These are phyloP conservation scores for Pyrenula massariospora DNA, from an alignment of 495 filamentous ascomycete genomes.

Conservation along the genomic window DNA sequence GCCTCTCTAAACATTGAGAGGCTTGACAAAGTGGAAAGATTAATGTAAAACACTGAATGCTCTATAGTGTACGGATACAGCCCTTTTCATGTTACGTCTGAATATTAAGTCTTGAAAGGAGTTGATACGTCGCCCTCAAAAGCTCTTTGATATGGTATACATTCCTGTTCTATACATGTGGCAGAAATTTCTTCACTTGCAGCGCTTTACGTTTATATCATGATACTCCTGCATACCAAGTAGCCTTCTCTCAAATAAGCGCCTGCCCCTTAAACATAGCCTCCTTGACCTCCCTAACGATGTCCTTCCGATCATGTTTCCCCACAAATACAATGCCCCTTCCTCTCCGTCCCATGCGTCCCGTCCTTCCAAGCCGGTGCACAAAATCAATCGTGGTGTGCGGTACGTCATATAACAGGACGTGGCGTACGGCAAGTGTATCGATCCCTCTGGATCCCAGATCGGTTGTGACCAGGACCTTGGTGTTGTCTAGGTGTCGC, in stretches of 20 bases:
- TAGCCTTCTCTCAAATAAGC: constrained; percentile 62
- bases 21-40: no score
- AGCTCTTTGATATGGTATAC: no score
- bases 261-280: constrained; percentile 89
- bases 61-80: no score
- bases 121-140: no score
- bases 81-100: no score
- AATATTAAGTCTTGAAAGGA: no score
- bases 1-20: no score
- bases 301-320: constrained; percentile 76
- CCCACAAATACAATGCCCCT: constrained; percentile 84
- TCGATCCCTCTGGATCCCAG: constrained; percentile 88
- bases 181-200: no score
- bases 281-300: constrained; percentile 85
- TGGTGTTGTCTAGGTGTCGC: constrained; percentile 51
- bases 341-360: constrained; percentile 84
- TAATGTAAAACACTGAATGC: no score
- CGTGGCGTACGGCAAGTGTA: constrained; percentile 80
- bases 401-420: constrained; percentile 89
- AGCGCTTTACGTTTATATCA: no score
- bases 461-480: constrained; percentile 90
- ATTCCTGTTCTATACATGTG: no score
- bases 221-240: no score
- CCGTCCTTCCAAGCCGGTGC: constrained; percentile 81
- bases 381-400: constrained; percentile 96